These are phyloP conservation scores for Rhynchospora tenuis DNA, from an alignment of 176 grass and related monocot genomes.

Conservation along the genomic window DNA sequence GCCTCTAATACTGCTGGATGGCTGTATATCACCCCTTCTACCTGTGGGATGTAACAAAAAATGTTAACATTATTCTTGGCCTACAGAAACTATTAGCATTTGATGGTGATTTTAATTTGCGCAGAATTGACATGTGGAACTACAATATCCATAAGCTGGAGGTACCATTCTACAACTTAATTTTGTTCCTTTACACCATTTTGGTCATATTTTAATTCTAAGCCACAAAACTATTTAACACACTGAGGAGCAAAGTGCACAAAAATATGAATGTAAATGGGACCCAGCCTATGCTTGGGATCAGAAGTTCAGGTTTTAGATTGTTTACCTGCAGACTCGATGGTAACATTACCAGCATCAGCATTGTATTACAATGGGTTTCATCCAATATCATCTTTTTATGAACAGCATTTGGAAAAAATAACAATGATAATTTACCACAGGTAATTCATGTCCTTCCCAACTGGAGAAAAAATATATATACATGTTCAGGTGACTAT, in stretches of 20 bases:
- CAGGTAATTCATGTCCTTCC: not conserved
- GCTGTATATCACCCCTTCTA: slow-evolving; percentile 61
- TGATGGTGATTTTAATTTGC: not conserved
- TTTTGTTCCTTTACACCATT: not conserved
- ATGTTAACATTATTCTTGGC: not conserved
- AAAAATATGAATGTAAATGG: not conserved
- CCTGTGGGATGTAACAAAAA: not conserved
- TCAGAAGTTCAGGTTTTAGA: not conserved
- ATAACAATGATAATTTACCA: too few relatives aligned
- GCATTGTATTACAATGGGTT: not conserved
- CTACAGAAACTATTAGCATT: not conserved
- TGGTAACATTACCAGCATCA: not conserved
- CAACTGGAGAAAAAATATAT: not conserved
- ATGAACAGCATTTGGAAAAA: not conserved
- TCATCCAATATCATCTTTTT: not conserved
- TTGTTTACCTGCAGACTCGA: not conserved
- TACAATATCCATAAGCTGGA: not conserved
- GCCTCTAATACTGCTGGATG: slow-evolving; percentile 67
- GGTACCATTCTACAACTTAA: not conserved
- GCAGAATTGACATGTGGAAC: not conserved
- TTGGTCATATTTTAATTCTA: not conserved
- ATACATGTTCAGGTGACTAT: not conserved
- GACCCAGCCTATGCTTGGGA: not conserved
- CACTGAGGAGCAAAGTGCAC: not conserved
- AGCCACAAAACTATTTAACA: not conserved